Conservation (phyloP, 495 filamentous ascomycete genomes). For the Clohesyomyces aquaticus region DNA sequence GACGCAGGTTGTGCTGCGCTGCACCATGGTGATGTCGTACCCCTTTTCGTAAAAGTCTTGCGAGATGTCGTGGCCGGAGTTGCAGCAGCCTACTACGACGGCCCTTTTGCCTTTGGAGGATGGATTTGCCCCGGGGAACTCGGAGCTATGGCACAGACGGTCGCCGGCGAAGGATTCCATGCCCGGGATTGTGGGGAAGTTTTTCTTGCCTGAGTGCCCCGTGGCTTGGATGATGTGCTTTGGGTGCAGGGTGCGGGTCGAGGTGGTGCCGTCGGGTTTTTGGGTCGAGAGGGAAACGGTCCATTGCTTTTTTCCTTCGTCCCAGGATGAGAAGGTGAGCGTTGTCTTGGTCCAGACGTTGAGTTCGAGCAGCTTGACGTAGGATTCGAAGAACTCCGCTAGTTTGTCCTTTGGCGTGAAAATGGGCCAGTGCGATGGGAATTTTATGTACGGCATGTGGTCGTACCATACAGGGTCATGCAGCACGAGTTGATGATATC, state of each 20-base stretch:
- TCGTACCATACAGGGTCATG: conserved; percentile 81
- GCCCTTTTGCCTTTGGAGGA: conserved; percentile 66
- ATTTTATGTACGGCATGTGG: conserved; percentile 72
- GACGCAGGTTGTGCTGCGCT: conserved; percentile 75
- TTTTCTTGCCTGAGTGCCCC: conserved; percentile 72
- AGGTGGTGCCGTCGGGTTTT: conserved; percentile 52
- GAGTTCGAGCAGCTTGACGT: conserved; percentile 73
- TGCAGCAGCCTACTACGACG: conserved; percentile 78
- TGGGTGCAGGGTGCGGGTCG: conserved; percentile 61
- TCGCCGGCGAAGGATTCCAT: conserved; percentile 63
- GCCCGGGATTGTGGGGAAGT: conserved; percentile 65
- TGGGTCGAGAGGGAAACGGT: conserved; percentile 58
- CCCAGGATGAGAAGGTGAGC: conserved; percentile 57
- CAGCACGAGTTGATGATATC: conserved; percentile 65
- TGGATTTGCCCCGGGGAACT: conserved; percentile 52
- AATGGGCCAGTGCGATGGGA: conserved; percentile 66
- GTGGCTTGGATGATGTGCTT: conserved; percentile 71
- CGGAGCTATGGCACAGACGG: conserved; percentile 68
- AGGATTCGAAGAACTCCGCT: conserved; percentile 76
- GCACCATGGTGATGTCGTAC: conserved; percentile 81
- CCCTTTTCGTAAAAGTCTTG: conserved; percentile 82
- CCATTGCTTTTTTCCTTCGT: conserved; percentile 62
- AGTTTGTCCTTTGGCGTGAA: conserved; percentile 74
- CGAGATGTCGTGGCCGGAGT: conserved; percentile 81
- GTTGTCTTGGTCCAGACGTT: conserved; percentile 71